A percentile compares a stretch with the other conserved stretches of the same genome.
These are phyloP conservation scores for Aquanectria penicillioides DNA, from an alignment of 2,329 filamentous ascomycete species.

Conservation along the genomic window DNA sequence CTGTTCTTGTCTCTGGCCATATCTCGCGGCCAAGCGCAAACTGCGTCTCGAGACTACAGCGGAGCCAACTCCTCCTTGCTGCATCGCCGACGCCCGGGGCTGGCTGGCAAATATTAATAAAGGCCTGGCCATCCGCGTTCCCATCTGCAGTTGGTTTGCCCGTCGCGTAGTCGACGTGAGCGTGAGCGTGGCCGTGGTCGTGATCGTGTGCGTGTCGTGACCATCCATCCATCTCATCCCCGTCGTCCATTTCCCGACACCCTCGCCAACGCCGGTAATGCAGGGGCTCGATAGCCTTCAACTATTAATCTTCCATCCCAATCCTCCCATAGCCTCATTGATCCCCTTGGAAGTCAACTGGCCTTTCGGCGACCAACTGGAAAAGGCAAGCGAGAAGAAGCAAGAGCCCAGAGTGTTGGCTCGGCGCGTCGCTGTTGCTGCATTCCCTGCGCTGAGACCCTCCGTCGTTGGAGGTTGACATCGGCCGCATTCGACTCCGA, in stretches of 20 bases:
- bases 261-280: no score
- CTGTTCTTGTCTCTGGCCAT: neutral
- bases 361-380: no score
- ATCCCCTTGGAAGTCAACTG: neutral
- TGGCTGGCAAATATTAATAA: slow-evolving; percentile 22
- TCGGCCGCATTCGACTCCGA: slow-evolving; percentile 9
- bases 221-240: neutral
- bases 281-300: neutral
- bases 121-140: slow-evolving; percentile 38
- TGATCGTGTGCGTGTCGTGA: slow-evolving; percentile 31
- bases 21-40: slow-evolving; percentile 6
- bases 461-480: slow-evolving; percentile 8
- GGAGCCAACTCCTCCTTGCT: neutral
- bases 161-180: slow-evolving; percentile 28
- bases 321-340: neutral
- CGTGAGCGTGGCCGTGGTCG: slow-evolving; percentile 7
- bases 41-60: neutral
- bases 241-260: no score
- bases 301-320: neutral
- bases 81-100: neutral
- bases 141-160: slow-evolving; percentile 1
- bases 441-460: slow-evolving; percentile 7
- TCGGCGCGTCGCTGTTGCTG: no score
- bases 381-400: no score
- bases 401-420: no score